These are phyloP conservation scores for Aphanocladium album DNA, from an alignment of 2,329 filamentous ascomycete genomes.

Conservation along the genomic window DNA sequence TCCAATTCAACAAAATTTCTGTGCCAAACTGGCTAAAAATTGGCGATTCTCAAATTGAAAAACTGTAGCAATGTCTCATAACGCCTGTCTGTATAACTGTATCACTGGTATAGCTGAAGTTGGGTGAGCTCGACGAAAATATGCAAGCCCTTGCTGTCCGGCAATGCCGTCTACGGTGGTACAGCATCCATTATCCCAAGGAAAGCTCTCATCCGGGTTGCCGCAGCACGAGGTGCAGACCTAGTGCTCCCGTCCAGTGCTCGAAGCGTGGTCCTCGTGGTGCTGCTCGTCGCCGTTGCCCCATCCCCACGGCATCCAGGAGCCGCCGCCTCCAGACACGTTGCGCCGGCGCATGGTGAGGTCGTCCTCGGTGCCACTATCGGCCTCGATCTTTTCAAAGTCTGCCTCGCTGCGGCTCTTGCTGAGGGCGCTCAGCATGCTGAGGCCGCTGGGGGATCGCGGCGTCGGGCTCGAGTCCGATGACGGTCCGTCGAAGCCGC, in stretches of 20 bases:
- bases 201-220: slow-evolving; percentile 2
- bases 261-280: slow-evolving; percentile 26
- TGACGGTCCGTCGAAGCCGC: slow-evolving; percentile 22
- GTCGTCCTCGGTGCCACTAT: slow-evolving; percentile 57
- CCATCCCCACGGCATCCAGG: slow-evolving; percentile 49
- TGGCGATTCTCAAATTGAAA: background rate
- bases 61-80: background rate
- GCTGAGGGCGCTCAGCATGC: slow-evolving; percentile 53
- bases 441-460: slow-evolving; percentile 44
- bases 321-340: slow-evolving; percentile 22
- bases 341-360: slow-evolving; percentile 31
- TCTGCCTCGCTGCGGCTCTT: slow-evolving; percentile 84
- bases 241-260: slow-evolving; percentile 37
- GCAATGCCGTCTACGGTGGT: slow-evolving; percentile 13
- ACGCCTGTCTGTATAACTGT: slow-evolving; percentile 1
- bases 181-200: slow-evolving; percentile 9
- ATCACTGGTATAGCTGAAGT: background rate
- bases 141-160: slow-evolving; percentile 10
- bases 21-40: background rate
- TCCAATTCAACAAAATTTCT: too few relatives aligned
- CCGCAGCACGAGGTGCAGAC: slow-evolving; percentile 10
- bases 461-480: slow-evolving; percentile 32
- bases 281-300: slow-evolving; percentile 18
- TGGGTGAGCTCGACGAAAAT: slow-evolving; percentile 3
- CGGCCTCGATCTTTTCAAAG: slow-evolving; percentile 82